These are phyloP conservation scores for Hanseniaspora thailandica DNA, from an alignment of 805 yeast species.

Conservation along the genomic window DNA sequence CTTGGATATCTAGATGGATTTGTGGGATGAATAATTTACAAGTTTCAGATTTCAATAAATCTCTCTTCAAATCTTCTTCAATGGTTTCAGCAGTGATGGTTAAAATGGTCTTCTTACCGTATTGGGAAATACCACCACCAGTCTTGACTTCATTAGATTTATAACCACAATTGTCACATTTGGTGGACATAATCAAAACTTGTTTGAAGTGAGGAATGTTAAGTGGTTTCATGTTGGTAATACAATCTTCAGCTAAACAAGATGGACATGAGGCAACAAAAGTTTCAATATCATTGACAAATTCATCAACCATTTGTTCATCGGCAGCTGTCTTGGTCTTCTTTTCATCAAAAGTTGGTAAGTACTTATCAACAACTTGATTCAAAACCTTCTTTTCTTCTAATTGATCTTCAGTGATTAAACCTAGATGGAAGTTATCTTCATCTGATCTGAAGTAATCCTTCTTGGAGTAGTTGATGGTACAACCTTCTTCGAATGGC, in stretches of 20 bases:
- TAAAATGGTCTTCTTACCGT: slow-evolving; percentile 65
- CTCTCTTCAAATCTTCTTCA: slow-evolving; percentile 79
- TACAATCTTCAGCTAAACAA: slow-evolving; percentile 60
- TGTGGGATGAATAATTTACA: slow-evolving; percentile 82
- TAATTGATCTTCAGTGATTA: slow-evolving; percentile 51
- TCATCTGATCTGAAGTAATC: slow-evolving; percentile 78
- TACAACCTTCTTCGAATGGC: slow-evolving; percentile 59
- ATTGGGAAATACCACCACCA: slow-evolving; percentile 87
- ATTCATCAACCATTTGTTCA: slow-evolving; percentile 70
- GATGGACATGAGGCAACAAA: slow-evolving; percentile 88
- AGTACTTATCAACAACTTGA: slow-evolving; percentile 14
- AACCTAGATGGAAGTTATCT: slow-evolving; percentile 75
- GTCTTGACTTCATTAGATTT: slow-evolving; percentile 96
- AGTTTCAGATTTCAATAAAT: slow-evolving; percentile 86
- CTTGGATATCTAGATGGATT: slow-evolving; percentile 74
- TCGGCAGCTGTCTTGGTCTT: slow-evolving; percentile 50
- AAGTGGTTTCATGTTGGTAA: slow-evolving; percentile 92
- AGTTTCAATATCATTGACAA: slow-evolving; percentile 81
- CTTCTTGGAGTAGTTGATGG: slow-evolving; percentile 78
- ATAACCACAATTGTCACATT: slow-evolving; percentile 85
- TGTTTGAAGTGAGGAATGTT: slow-evolving; percentile 97
- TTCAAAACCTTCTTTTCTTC: slow-evolving; percentile 27
- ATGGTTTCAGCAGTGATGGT: slow-evolving; percentile 59
- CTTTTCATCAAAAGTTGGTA: slow-evolving; percentile 14
- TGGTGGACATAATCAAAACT: slow-evolving; percentile 90